A percentile compares a stretch with the other conserved stretches of the same genome.
Evolutionary conservation across 768 basidiomycete genomes (phyloP).

Genomic region (Amanita pseudoporphyria): DNA sequence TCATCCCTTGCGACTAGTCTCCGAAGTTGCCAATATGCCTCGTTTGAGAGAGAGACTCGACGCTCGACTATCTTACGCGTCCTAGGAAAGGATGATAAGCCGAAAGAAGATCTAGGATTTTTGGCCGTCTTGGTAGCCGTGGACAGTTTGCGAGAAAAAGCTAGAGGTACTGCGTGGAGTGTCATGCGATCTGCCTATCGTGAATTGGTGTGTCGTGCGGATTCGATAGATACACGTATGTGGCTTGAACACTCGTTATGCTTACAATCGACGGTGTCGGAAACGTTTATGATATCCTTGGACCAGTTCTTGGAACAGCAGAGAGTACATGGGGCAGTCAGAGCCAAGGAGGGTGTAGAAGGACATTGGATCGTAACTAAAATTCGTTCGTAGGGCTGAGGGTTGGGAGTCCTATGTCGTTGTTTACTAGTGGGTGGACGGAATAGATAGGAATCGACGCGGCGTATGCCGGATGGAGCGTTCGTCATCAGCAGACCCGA

Average conservation of each 20-base stretch:
- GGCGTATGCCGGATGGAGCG: too few species aligned
- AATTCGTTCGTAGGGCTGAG: slow-evolving; percentile 24
- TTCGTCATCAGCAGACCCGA: too few species aligned
- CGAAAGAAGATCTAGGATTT: not conserved
- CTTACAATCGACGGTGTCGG: slow-evolving; percentile 26
- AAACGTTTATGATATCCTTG: slow-evolving; percentile 19
- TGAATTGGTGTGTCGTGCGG: slow-evolving; percentile 39
- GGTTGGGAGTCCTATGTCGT: too few species aligned
- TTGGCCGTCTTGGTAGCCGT: slow-evolving; percentile 24
- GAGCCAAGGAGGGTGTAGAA: slow-evolving; percentile 45
- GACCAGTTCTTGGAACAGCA: slow-evolving; percentile 47
- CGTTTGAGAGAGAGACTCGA: slow-evolving; percentile 36
- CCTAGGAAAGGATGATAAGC: not conserved
- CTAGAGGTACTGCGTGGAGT: slow-evolving; percentile 46
- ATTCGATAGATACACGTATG: slow-evolving; percentile 23
- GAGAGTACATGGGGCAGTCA: slow-evolving; percentile 34
- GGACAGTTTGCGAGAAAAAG: slow-evolving; percentile 38
- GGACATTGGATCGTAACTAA: slow-evolving; percentile 58
- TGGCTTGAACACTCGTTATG: slow-evolving; percentile 46
- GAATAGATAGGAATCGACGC: too few species aligned
- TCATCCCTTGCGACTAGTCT: slow-evolving; percentile 38
- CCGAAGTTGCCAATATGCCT: slow-evolving; percentile 44
- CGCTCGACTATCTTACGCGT: slow-evolving; percentile 12
- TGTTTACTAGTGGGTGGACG: too few species aligned
- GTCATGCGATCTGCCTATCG: slow-evolving; percentile 55